Conservation (phyloP, 2,329 filamentous ascomycete species). For the Ilyonectria robusta region DNA sequence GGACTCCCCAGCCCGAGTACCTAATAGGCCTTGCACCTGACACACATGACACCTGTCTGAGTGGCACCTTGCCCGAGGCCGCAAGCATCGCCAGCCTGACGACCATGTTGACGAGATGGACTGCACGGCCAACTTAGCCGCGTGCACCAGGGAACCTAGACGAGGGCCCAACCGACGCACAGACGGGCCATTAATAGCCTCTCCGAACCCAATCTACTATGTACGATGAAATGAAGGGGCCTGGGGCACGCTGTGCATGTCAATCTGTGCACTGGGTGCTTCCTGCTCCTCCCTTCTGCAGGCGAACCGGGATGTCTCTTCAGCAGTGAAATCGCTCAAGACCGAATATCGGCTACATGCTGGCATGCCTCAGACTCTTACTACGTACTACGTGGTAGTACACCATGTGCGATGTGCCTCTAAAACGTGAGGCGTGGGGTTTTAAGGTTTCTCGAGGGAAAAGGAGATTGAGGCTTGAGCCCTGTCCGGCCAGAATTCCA, state of each 20-base stretch:
- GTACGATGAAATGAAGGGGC: constrained; percentile 27
- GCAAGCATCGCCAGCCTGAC: neutral
- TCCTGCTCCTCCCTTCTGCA: neutral
- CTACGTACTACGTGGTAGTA: neutral
- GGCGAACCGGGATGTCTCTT: neutral
- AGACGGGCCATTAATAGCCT: constrained; percentile 18
- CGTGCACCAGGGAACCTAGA: constrained; percentile 3
- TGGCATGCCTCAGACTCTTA: neutral
- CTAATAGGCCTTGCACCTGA: neutral
- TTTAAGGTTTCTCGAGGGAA: constrained; percentile 5
- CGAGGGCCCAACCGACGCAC: constrained; percentile 16
- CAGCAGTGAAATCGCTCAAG: no score
- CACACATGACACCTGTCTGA: constrained; percentile 3
- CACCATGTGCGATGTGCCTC: neutral
- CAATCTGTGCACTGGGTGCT: neutral
- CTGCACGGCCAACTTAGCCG: neutral
- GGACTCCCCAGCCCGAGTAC: neutral
- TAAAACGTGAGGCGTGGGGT: neutral
- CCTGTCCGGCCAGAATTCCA: constrained; percentile 20
- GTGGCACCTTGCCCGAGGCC: neutral
- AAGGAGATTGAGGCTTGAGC: constrained; percentile 21
- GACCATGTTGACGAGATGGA: constrained; percentile 7
- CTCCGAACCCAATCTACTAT: constrained; percentile 22
- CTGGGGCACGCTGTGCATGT: neutral
- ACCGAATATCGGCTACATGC: neutral